Conservation (phyloP, 176 grass and related monocot genomes). For the Musa acuminata region DNA sequence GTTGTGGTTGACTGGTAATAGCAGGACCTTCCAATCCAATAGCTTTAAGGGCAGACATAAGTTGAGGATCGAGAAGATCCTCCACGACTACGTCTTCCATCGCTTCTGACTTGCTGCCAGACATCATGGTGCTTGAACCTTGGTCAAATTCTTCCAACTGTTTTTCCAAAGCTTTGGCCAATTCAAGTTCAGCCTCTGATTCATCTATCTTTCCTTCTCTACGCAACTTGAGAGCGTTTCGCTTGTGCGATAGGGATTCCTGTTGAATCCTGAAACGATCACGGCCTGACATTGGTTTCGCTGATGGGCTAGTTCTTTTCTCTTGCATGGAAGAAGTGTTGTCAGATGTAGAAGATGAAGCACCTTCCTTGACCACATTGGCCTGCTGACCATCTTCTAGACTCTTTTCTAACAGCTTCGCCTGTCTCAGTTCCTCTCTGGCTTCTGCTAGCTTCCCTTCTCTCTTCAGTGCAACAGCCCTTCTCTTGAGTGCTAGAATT, state of each 20-base stretch:
- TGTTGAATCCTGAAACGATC: conserved; percentile 87
- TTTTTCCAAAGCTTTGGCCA: conserved; percentile 75
- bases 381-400: conserved; percentile 40
- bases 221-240: conserved; percentile 79
- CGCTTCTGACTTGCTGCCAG: conserved; percentile 8
- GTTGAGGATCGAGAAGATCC: conserved; percentile 79
- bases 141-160: conserved; percentile 67
- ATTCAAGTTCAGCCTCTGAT: conserved; percentile 73
- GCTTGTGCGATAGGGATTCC: conserved; percentile 80
- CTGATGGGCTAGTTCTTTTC: conserved; percentile 31
- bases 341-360: conserved; percentile 3
- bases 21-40: conserved; percentile 65
- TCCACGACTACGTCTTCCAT: conserved; percentile 40
- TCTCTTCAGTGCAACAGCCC: conserved; percentile 73
- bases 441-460: conserved; percentile 83
- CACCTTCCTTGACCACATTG: neutral
- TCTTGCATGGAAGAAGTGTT: conserved; percentile 23
- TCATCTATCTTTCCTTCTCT: conserved; percentile 78
- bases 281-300: conserved; percentile 58
- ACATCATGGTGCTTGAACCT: conserved; percentile 25
- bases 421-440: conserved; percentile 70
- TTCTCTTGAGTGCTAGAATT: conserved; percentile 75
- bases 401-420: conserved; percentile 62
- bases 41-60: conserved; percentile 68
- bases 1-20: conserved; percentile 16